phyloP scores from a whole-genome alignment of 371 early-diverging fungal genomes.

The Rhizopus sp. region DNA sequence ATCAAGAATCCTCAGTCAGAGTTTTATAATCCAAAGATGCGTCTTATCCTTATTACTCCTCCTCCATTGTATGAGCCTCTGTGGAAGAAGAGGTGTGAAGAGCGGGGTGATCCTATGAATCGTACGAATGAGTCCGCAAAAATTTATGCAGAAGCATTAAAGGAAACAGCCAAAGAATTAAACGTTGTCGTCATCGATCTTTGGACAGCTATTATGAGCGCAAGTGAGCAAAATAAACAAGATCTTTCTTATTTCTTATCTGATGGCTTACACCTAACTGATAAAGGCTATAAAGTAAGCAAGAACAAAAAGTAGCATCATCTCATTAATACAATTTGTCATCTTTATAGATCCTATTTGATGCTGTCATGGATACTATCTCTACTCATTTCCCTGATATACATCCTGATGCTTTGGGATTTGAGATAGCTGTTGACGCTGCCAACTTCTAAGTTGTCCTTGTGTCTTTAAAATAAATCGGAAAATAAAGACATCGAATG shows the following conservation, averaged over 20 bases:
- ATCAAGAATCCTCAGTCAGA: constrained; percentile 55
- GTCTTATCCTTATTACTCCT: constrained; percentile 75
- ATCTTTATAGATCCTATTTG: constrained; percentile 25
- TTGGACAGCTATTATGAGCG: constrained; percentile 57
- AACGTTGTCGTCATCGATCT: constrained; percentile 55
- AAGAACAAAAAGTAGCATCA: not conserved
- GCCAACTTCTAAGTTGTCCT: constrained; percentile 12
- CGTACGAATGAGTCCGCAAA: constrained; percentile 49
- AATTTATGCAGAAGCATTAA: constrained; percentile 63
- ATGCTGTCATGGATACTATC: constrained; percentile 37
- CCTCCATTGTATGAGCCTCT: constrained; percentile 67
- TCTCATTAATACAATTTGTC: not conserved
- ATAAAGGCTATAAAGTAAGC: constrained; percentile 57
- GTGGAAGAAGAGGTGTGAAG: constrained; percentile 49
- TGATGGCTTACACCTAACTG: constrained; percentile 73
- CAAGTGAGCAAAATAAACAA: constrained; percentile 8
- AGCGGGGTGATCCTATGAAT: constrained; percentile 41
- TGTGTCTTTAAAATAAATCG: constrained; percentile 1
- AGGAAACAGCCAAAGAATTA: constrained; percentile 47
- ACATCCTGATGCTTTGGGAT: constrained; percentile 37
- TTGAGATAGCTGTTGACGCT: constrained; percentile 17
- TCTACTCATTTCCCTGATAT: constrained; percentile 34
- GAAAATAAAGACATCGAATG: constrained; percentile 1
- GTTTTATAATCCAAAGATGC: constrained; percentile 55
- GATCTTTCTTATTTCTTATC: constrained; percentile 41